phyloP scores from a whole-genome alignment of 768 basidiomycete genomes.

The Termitomyces eurrhizus region DNA sequence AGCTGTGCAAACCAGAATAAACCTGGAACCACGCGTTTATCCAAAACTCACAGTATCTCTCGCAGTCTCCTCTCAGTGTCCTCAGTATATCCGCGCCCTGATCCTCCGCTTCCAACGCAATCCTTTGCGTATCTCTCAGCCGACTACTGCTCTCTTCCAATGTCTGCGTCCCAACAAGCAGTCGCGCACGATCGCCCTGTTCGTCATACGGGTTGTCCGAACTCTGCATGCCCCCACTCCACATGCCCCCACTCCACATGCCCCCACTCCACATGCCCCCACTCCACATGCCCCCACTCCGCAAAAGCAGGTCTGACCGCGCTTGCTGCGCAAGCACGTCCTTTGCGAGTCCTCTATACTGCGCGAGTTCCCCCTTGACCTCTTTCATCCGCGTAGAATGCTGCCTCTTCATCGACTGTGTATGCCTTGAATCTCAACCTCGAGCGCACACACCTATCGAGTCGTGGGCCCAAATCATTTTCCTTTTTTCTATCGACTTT shows the following conservation, averaged over 20 bases:
- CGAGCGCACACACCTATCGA: conserved; percentile 84
- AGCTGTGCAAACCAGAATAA: neutral
- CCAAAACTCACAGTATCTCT: conserved; percentile 64
- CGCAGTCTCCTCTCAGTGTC: conserved; percentile 73
- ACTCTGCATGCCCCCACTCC: conserved; percentile 16
- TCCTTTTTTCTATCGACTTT: no score
- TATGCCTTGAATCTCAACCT: conserved; percentile 90
- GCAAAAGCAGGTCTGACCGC: conserved; percentile 58
- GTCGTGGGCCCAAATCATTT: neutral
- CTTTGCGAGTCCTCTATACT: no score
- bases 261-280: no score
- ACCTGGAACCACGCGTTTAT: no score
- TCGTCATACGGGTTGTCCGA: conserved; percentile 74
- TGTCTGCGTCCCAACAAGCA: conserved; percentile 50
- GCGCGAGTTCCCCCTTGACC: no score
- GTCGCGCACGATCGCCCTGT: conserved; percentile 35
- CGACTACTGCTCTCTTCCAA: no score
- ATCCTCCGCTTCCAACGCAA: conserved; percentile 90
- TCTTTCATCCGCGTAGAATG: no score
- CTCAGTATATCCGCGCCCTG: conserved; percentile 86
- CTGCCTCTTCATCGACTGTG: conserved; percentile 53
- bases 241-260: no score
- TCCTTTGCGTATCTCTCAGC: conserved; percentile 16
- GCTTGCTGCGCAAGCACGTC: conserved; percentile 4
- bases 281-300: conserved; percentile 18